phyloP scores from a whole-genome alignment of 2,329 filamentous ascomycete genomes.

The Endocalyx cinctus region DNA sequence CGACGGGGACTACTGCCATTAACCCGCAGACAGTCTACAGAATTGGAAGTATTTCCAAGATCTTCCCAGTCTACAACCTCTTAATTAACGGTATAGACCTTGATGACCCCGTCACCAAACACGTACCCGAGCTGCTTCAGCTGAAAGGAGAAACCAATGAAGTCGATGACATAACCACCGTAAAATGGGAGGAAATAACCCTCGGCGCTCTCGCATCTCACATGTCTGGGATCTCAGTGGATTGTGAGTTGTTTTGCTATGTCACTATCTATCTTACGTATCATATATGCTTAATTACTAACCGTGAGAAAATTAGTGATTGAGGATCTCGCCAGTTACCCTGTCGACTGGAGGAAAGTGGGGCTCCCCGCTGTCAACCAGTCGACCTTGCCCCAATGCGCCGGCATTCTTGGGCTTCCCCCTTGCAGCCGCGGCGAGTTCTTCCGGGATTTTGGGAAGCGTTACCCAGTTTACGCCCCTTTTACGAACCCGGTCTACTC shows the following conservation, averaged over 20 bases:
- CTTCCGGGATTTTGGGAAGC: conserved; percentile 24
- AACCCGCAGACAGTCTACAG: conserved; percentile 31
- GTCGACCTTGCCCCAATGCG: conserved; percentile 18
- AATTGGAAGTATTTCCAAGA: conserved; percentile 34
- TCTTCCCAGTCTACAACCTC: conserved; percentile 20
- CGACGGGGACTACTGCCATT: conserved; percentile 22
- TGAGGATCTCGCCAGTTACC: conserved; percentile 16
- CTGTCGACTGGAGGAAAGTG: conserved; percentile 16
- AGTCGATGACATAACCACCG: conserved; percentile 19
- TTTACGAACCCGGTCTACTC: conserved; percentile 24
- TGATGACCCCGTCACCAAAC: conserved; percentile 20
- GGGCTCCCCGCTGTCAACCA: conserved; percentile 17
- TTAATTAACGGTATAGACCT: conserved; percentile 16
- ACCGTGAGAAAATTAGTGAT: too few species aligned
- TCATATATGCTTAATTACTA: too few species aligned
- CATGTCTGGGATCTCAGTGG: conserved; percentile 21
- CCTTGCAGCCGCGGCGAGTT: conserved; percentile 20
- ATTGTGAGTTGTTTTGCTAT: conserved; percentile 11
- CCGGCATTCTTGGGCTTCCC: conserved; percentile 20
- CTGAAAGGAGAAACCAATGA: conserved; percentile 15
- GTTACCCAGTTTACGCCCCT: conserved; percentile 20
- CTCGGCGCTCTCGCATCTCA: conserved; percentile 20
- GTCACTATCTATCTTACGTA: too few species aligned
- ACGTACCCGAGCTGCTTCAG: conserved; percentile 21
- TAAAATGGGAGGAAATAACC: conserved; percentile 21